These are phyloP conservation scores for Penicillium polonicum DNA, from an alignment of 2,329 filamentous ascomycete genomes.

Conservation along the genomic window DNA sequence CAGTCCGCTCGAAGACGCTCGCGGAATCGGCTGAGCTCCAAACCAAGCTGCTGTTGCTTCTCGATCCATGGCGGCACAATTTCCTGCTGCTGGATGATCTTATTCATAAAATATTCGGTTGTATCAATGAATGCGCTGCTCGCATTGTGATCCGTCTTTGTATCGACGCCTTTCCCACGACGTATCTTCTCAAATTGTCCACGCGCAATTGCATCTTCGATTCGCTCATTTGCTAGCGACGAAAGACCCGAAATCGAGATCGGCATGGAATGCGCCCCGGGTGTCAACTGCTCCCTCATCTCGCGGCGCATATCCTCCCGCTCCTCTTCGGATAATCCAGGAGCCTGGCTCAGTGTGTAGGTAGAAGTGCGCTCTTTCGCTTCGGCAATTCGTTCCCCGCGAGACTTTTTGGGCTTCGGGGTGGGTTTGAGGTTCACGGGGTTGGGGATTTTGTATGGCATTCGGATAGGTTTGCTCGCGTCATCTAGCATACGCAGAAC, in stretches of 20 bases:
- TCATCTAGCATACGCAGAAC: conserved; percentile 76
- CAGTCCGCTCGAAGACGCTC: conserved; percentile 75
- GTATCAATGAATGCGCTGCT: conserved; percentile 91
- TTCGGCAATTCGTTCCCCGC: conserved; percentile 54
- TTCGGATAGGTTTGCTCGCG: conserved; percentile 56
- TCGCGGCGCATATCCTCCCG: conserved; percentile 68
- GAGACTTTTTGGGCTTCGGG: conserved; percentile 44
- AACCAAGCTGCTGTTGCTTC: conserved; percentile 87
- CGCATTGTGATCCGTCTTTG: conserved; percentile 73
- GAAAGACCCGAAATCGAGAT: conserved; percentile 74
- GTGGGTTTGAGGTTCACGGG: conserved; percentile 48
- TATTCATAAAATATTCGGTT: conserved; percentile 97
- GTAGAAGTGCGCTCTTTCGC: conserved; percentile 59
- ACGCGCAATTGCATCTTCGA: conserved; percentile 88
- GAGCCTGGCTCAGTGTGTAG: conserved; percentile 55
- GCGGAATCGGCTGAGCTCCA: conserved; percentile 68
- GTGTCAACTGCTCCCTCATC: conserved; percentile 76
- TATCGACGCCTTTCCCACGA: conserved; percentile 69
- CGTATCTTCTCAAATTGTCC: conserved; percentile 86
- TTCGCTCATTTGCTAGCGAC: conserved; percentile 83
- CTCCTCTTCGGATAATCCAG: conserved; percentile 67
- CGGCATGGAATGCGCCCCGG: conserved; percentile 70
- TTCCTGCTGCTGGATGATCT: conserved; percentile 94
- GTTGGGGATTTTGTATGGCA: conserved; percentile 42
- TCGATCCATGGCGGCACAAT: conserved; percentile 98